Evolutionary conservation across 108 stramenopile genomes (phyloP).

Genomic region (Cyclostephanos tholiformis): DNA sequence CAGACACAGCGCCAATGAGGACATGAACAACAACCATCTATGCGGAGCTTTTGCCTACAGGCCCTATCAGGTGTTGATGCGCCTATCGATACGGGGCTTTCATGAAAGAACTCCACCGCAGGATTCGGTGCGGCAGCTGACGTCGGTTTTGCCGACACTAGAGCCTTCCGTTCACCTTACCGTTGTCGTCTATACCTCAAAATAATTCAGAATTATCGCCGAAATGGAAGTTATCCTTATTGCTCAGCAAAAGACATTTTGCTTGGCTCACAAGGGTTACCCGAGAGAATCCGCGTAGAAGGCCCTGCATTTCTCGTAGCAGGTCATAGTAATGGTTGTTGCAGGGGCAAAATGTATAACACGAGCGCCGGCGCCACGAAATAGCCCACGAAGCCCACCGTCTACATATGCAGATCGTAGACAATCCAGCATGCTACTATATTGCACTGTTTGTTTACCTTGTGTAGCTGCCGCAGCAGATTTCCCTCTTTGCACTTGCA

Average conservation of each 20-base stretch:
- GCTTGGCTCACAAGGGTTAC: neutral
- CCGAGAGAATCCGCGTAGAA: conserved; percentile 43
- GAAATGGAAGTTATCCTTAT: no score
- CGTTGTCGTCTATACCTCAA: no score
- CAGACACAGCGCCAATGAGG: no score
- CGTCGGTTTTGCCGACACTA: no score
- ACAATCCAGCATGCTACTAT: conserved; percentile 76
- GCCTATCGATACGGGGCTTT: no score
- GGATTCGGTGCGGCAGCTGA: no score
- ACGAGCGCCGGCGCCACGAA: conserved; percentile 94
- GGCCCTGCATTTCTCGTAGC: conserved; percentile 78
- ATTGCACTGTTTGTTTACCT: conserved; percentile 19
- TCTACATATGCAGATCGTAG: conserved; percentile 53
- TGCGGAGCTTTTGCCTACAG: no score
- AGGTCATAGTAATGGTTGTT: conserved; percentile 94
- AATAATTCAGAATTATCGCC: no score
- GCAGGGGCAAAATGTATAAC: conserved; percentile 92
- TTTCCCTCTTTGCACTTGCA: conserved; percentile 88
- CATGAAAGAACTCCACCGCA: no score
- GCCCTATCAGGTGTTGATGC: no score
- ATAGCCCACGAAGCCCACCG: conserved; percentile 84
- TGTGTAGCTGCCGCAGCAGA: conserved; percentile 16
- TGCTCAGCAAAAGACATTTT: neutral
- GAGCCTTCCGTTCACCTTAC: no score
- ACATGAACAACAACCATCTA: no score